A percentile compares a stretch with the other conserved stretches of the same genome.
Evolutionary conservation across 225 moss, liverwort and hornwort species (phyloP).

Genomic region (Physcomitrellopsis africana): DNA sequence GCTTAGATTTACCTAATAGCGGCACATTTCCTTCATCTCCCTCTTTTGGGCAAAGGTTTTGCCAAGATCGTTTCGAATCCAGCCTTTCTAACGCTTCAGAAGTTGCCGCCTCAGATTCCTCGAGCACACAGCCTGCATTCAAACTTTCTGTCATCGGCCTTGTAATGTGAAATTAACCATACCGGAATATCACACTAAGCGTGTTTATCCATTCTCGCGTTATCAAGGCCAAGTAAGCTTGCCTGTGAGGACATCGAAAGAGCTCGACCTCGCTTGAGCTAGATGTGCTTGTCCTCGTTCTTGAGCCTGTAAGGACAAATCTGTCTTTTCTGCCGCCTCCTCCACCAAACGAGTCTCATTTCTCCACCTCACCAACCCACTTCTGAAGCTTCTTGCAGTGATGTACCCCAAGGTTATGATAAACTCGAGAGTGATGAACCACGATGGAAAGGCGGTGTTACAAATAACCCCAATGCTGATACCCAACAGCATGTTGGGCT

Average conservation of each 20-base stretch:
- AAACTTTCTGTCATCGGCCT: not conserved
- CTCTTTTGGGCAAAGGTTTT: not conserved
- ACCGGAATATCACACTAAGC: not conserved
- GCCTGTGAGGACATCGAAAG: slow-evolving; percentile 47
- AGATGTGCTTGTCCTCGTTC: slow-evolving; percentile 23
- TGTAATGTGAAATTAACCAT: not conserved
- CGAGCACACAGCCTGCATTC: slow-evolving; percentile 57
- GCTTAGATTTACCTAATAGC: slow-evolving; percentile 24
- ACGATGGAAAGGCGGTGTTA: slow-evolving; percentile 45
- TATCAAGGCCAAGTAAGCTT: slow-evolving; percentile 19
- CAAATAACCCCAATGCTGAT: slow-evolving; percentile 60
- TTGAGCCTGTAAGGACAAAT: slow-evolving; percentile 25
- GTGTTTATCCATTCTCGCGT: no score
- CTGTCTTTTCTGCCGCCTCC: not conserved
- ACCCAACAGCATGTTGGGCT: slow-evolving; percentile 62
- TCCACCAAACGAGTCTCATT: slow-evolving; percentile 35
- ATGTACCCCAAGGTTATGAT: slow-evolving; percentile 50
- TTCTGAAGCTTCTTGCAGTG: slow-evolving; percentile 46
- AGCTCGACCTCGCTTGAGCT: slow-evolving; percentile 19
- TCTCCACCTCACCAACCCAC: slow-evolving; percentile 48
- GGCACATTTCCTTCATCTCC: slow-evolving; percentile 17
- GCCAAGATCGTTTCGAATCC: slow-evolving; percentile 38
- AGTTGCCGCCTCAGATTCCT: slow-evolving; percentile 49
- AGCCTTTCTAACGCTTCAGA: slow-evolving; percentile 42
- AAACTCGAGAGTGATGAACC: slow-evolving; percentile 57